Evolutionary conservation across 148 eudicot genomes (phyloP).

Genomic region (Euryodendron excelsum): DNA sequence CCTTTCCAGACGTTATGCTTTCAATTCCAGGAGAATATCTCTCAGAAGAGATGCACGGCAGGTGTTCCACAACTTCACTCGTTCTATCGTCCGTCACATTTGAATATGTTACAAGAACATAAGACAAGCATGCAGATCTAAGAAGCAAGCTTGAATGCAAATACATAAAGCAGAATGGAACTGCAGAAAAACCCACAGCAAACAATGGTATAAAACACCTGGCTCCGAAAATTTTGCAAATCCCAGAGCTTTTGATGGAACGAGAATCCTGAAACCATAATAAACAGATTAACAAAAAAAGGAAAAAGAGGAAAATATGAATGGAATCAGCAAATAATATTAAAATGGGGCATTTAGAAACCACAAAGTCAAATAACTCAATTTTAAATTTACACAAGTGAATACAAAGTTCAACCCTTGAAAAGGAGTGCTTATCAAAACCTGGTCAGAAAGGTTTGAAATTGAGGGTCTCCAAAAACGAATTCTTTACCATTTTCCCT

Average conservation of each 20-base stretch:
- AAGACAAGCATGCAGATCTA: constrained; percentile 37
- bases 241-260: constrained; percentile 27
- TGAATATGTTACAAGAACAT: constrained; percentile 13
- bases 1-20: constrained; percentile 15
- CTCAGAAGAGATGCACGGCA: constrained; percentile 13
- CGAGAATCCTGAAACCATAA: constrained; percentile 39
- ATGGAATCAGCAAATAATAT: not conserved
- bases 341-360: not conserved
- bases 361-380: not conserved
- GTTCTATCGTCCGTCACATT: constrained; percentile 11
- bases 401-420: not conserved
- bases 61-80: constrained; percentile 18
- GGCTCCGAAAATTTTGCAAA: constrained; percentile 48
- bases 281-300: constrained; percentile 8
- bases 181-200: constrained; percentile 48
- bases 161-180: constrained; percentile 55
- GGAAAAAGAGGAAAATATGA: not conserved
- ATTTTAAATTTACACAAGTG: not conserved
- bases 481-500: too few relatives aligned
- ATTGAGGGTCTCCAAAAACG: not conserved
- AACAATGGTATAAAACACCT: constrained; percentile 50
- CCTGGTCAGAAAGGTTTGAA: not conserved
- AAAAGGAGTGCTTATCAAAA: not conserved
- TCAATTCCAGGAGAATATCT: constrained; percentile 7
- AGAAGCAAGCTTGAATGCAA: constrained; percentile 44